phyloP scores from a whole-genome alignment of 2,329 filamentous ascomycete species.

The Trichoderma sp. region DNA sequence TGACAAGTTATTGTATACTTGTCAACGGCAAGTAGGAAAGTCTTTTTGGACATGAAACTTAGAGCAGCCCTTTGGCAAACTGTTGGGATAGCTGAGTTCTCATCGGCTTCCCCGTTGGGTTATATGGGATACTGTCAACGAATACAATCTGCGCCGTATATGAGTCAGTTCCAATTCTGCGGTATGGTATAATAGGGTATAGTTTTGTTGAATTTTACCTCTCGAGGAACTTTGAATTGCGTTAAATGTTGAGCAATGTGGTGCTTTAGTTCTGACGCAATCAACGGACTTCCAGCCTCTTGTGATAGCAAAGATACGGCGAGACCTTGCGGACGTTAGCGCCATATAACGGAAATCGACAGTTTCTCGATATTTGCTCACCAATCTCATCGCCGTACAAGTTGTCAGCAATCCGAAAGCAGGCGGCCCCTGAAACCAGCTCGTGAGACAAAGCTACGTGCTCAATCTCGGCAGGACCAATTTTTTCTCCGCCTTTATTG shows the following conservation, averaged over 20 bases:
- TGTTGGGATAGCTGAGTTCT: not conserved
- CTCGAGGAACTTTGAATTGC: not conserved
- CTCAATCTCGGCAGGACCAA: not conserved
- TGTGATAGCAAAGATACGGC: not conserved
- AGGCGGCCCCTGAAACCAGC: not conserved
- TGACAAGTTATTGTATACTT: not conserved
- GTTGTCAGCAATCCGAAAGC: not conserved
- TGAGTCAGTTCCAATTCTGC: not conserved
- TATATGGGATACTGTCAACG: not conserved
- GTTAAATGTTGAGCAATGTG: not conserved
- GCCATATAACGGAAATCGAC: not conserved
- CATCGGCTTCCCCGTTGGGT: not conserved
- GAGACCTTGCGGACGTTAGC: not conserved
- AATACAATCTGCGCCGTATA: not conserved
- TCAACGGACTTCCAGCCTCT: not conserved
- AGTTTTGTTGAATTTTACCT: not conserved
- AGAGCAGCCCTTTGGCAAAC: not conserved
- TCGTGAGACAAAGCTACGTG: not conserved
- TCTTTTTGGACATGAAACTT: not conserved
- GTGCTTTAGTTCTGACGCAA: not conserved
- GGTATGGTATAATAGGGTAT: not conserved
- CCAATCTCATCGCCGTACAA: not conserved
- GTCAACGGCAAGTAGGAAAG: not conserved
- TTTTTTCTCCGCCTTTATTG: not conserved
- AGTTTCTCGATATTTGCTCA: not conserved